These are phyloP conservation scores for Erysimum cheiri DNA, from an alignment of 441 rosid genomes.

Conservation along the genomic window DNA sequence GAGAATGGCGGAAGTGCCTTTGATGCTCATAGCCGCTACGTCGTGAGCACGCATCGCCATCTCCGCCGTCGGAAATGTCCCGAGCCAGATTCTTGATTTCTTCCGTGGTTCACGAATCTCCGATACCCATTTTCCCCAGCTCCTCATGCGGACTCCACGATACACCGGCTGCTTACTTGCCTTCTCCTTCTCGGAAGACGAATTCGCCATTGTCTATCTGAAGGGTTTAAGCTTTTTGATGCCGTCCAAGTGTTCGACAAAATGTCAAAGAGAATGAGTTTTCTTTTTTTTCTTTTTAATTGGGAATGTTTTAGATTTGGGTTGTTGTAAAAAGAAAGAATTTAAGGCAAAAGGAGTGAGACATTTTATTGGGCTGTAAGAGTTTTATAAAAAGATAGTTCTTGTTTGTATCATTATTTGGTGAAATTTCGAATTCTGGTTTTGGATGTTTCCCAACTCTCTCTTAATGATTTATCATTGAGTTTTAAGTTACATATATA, in stretches of 20 bases:
- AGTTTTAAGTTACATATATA: slow-evolving; percentile 3
- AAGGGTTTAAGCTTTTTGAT: background rate
- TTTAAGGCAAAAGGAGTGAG: slow-evolving; percentile 22
- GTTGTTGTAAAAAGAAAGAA: slow-evolving; percentile 9
- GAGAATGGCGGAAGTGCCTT: slow-evolving; percentile 79
- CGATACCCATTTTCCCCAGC: slow-evolving; percentile 98
- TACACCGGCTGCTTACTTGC: slow-evolving; percentile 69
- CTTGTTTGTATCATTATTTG: slow-evolving; percentile 39
- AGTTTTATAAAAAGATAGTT: slow-evolving; percentile 33
- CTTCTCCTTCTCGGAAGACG: slow-evolving; percentile 42
- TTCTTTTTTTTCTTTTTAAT: background rate
- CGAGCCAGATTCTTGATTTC: slow-evolving; percentile 95
- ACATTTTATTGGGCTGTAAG: slow-evolving; percentile 9
- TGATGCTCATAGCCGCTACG: slow-evolving; percentile 82
- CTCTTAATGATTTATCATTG: slow-evolving; percentile 29
- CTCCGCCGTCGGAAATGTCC: slow-evolving; percentile 88
- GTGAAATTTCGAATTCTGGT: slow-evolving; percentile 20
- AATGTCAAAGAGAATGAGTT: background rate
- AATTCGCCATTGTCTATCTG: slow-evolving; percentile 14
- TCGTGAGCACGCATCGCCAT: slow-evolving; percentile 98
- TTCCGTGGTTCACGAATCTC: slow-evolving; percentile 94
- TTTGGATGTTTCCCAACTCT: slow-evolving; percentile 33
- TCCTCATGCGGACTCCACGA: slow-evolving; percentile 88
- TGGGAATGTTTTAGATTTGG: background rate
- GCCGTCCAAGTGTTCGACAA: slow-evolving; percentile 27